These are phyloP conservation scores for Tricholomella constricta DNA, from an alignment of 768 basidiomycete genomes.

Conservation along the genomic window DNA sequence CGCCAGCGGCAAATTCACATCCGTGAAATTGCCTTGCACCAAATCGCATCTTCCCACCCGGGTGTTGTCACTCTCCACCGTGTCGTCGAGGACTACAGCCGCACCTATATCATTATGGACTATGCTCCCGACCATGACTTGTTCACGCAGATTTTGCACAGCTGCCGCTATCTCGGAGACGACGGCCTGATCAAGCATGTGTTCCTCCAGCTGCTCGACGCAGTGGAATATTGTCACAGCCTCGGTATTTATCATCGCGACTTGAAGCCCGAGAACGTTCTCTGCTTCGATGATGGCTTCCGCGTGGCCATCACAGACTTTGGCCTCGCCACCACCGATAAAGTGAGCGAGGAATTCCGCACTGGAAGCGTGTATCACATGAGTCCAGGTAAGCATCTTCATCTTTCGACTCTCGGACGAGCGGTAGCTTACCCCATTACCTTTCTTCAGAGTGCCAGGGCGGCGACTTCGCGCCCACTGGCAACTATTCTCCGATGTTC, in stretches of 20 bases:
- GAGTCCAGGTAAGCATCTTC: slow-evolving; percentile 72
- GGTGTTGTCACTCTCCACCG: slow-evolving; percentile 89
- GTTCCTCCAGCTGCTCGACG: slow-evolving; percentile 93
- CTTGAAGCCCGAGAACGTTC: slow-evolving; percentile 95
- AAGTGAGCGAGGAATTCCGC: slow-evolving; percentile 83
- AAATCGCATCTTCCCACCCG: slow-evolving; percentile 72
- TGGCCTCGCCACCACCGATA: slow-evolving; percentile 89
- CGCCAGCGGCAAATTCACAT: slow-evolving; percentile 81
- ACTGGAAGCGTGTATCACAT: slow-evolving; percentile 97
- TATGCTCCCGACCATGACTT: slow-evolving; percentile 91
- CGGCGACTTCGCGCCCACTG: slow-evolving; percentile 61
- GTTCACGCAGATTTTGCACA: slow-evolving; percentile 85
- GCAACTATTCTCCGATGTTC: slow-evolving; percentile 80
- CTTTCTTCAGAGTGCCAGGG: slow-evolving; percentile 81
- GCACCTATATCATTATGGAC: slow-evolving; percentile 92
- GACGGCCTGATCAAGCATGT: slow-evolving; percentile 85
- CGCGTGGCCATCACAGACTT: slow-evolving; percentile 92
- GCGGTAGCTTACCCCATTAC: slow-evolving; percentile 11
- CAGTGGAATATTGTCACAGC: slow-evolving; percentile 90
- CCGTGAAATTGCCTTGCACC: slow-evolving; percentile 85
- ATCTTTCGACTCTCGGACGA: neutral
- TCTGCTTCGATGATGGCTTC: slow-evolving; percentile 81
- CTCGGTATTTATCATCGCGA: slow-evolving; percentile 96
- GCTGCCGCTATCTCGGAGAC: slow-evolving; percentile 80
- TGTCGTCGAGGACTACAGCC: slow-evolving; percentile 79